Evolutionary conservation across 2,329 filamentous ascomycete genomes (phyloP).

Genomic region (Lachnellula subtilissima): DNA sequence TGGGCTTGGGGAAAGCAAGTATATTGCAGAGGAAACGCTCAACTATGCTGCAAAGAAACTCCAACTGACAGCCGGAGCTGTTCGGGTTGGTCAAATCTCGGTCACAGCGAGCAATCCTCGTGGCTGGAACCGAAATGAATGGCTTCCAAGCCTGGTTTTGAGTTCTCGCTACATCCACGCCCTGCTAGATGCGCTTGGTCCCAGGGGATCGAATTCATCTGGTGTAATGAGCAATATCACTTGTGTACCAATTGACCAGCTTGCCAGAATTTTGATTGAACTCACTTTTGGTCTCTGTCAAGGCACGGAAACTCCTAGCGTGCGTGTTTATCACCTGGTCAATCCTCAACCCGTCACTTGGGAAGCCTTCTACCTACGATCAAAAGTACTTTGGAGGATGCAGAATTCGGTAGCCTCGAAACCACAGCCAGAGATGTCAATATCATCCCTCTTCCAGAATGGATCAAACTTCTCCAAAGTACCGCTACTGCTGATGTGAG

Average conservation of each 20-base stretch:
- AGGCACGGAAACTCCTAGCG: background rate
- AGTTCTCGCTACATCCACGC: background rate
- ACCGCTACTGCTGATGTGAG: no score
- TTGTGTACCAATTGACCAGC: slow-evolving; percentile 42
- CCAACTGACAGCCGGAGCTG: slow-evolving; percentile 36
- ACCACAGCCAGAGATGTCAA: no score
- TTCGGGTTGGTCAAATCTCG: slow-evolving; percentile 45
- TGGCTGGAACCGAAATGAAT: slow-evolving; percentile 52
- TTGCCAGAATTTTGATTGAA: slow-evolving; percentile 34
- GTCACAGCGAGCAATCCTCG: slow-evolving; percentile 37
- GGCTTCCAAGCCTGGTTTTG: slow-evolving; percentile 40
- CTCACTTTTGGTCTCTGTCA: slow-evolving; percentile 10
- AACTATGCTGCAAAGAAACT: slow-evolving; percentile 34
- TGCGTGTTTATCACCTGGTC: background rate
- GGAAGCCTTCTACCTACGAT: background rate
- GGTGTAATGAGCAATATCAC: slow-evolving; percentile 32
- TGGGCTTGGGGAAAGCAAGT: slow-evolving; percentile 26
- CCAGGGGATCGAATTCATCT: slow-evolving; percentile 12
- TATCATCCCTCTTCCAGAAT: no score
- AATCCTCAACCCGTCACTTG: background rate
- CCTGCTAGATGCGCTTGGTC: slow-evolving; percentile 7
- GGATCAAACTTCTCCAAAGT: no score
- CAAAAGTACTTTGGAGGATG: background rate
- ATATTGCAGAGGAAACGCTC: slow-evolving; percentile 35
- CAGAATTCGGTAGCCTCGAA: no score